Base-by-base conservation (phyloP, 768 basidiomycete genomes). In the Suillus ampliporus region DNA sequence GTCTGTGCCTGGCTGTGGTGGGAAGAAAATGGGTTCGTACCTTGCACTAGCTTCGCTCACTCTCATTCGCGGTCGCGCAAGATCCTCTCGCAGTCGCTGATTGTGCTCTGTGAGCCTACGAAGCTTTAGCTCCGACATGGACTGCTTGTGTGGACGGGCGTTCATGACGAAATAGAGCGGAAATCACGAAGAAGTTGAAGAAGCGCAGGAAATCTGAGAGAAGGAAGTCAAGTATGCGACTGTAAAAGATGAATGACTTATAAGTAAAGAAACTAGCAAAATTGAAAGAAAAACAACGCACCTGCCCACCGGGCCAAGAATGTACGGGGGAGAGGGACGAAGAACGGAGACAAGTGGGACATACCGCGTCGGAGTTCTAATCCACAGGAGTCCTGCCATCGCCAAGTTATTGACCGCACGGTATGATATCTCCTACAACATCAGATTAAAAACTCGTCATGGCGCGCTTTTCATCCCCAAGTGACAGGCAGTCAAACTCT, bases 91-190 rank as follows among this genome's bases (percentile, higher is more conserved):
- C 72, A 97, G 77, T 66, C 96, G 85, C 75, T 92, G 89, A 72
- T 97, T 98, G 80, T 97, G 95, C 79, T 98, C 96, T 57, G 90
- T 92, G 73, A 98, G 81, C 44, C 96, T 84, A 41, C 95, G 88
- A 65, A 97, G 89, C 86, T 97, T 97, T 74, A 97, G 91, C 85
- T 97, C 96, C 56, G 92, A 93, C 94, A 98, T 97, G 71, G 94
- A 93, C 85, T 95, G 95, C 85, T 91, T 91, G 76, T 90, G 90
- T 28, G 89, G 89, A 69, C 90, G 86, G 61, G 86, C 80, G 76
- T 87, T 90, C 90, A 91, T 91, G 41, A 67, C 70, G 69, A 53
- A 68, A 26, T 62, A 43, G 28, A 41, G 57, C 31, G 28, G 43
- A 28, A 51, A 56, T 44, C 52, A 59, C 31, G 10, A 57, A 31